These are phyloP conservation scores for Pycnococcus provasolii DNA, from an alignment of 139 green algal species.

Conservation along the genomic window DNA sequence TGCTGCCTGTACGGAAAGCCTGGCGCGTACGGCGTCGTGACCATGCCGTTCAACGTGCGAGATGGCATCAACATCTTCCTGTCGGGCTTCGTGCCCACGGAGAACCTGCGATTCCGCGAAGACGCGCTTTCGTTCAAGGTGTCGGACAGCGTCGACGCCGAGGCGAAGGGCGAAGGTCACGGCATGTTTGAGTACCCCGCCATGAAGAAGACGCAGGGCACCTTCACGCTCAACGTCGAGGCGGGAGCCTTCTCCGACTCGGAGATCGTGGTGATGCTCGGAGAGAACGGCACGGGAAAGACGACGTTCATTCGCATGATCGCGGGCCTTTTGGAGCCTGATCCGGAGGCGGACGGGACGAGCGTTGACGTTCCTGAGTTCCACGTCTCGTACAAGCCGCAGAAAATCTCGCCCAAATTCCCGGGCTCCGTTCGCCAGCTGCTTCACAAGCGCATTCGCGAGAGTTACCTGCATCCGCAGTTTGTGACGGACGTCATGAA, in stretches of 20 bases:
- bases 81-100: slow-evolving; percentile 91
- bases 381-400: slow-evolving; percentile 93
- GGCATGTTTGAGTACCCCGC: slow-evolving; percentile 84
- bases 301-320: slow-evolving; percentile 99
- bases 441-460: slow-evolving; percentile 82
- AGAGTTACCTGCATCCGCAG: slow-evolving; percentile 87
- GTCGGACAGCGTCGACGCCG: slow-evolving; percentile 14
- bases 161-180: slow-evolving; percentile 48
- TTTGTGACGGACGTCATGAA: slow-evolving; percentile 39
- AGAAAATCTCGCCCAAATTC: slow-evolving; percentile 99
- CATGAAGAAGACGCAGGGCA: slow-evolving; percentile 83
- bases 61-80: slow-evolving; percentile 89
- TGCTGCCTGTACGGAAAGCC: slow-evolving; percentile 99
- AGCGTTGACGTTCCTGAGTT: slow-evolving; percentile 64
- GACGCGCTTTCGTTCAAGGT: slow-evolving; percentile 94
- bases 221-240: slow-evolving; percentile 52
- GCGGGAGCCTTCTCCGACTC: slow-evolving; percentile 66
- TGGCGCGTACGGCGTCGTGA: slow-evolving; percentile 94
- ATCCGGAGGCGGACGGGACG: slow-evolving; percentile 37
- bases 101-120: slow-evolving; percentile 97
- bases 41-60: slow-evolving; percentile 78
- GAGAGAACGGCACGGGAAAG: slow-evolving; percentile 97
- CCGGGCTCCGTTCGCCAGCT: slow-evolving; percentile 76
- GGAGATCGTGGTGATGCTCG: slow-evolving; percentile 88
- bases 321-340: slow-evolving; percentile 63